Evolutionary conservation across 306 rosid species (phyloP).

Genomic region (Rosa persica): DNA sequence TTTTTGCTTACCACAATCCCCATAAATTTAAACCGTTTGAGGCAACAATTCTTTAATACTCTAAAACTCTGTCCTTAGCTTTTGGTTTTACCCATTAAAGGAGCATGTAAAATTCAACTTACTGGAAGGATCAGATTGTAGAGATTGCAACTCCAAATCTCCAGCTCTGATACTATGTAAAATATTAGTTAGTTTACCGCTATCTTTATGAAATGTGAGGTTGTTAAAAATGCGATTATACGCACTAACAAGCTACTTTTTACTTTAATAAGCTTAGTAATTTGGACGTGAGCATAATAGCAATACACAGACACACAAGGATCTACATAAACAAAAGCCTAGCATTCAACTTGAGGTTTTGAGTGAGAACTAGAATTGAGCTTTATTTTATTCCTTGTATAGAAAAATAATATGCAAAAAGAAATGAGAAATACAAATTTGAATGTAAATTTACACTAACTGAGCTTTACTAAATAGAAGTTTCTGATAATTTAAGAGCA

Average conservation of each 20-base stretch:
- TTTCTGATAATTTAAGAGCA: neutral
- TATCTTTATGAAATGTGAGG: too few relatives aligned
- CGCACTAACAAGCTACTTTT: too few relatives aligned
- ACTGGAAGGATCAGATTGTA: neutral
- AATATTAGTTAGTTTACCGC: too few relatives aligned
- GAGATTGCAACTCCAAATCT: neutral
- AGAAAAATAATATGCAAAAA: neutral
- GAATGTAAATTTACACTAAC: slow-evolving; percentile 1
- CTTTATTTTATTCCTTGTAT: neutral
- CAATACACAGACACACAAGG: neutral
- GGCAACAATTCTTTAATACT: neutral
- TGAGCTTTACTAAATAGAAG: neutral
- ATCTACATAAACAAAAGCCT: neutral
- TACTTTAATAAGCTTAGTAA: too few relatives aligned
- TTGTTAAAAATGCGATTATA: too few relatives aligned
- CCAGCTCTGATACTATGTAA: too few relatives aligned
- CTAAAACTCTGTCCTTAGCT: too few relatives aligned
- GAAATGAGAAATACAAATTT: neutral
- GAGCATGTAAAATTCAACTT: neutral
- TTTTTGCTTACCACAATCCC: neutral
- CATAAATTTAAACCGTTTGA: neutral
- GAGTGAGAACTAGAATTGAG: neutral
- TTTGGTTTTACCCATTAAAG: neutral
- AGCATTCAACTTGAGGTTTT: neutral
- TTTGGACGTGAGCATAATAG: neutral